Percentiles rank a stretch among this genome's conserved stretches.
These are phyloP conservation scores for Botrytis hyacinthi DNA, from an alignment of 2,329 filamentous ascomycete genomes.

Conservation along the genomic window DNA sequence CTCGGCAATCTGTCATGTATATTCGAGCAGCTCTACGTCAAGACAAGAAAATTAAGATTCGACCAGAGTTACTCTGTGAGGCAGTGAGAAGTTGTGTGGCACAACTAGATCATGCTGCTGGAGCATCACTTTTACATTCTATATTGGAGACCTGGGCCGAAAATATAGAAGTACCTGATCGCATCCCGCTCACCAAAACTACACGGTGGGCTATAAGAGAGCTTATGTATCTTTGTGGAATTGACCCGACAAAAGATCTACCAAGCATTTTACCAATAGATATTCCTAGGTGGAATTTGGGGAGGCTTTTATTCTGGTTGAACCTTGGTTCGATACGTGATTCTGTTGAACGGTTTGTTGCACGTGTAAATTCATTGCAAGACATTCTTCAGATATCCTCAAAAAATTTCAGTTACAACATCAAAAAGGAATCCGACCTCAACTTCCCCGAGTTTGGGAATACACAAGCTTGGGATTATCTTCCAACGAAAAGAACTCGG, in stretches of 20 bases:
- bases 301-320: slow-evolving; percentile 28
- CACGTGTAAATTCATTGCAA: not conserved
- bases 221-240: slow-evolving; percentile 33
- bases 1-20: slow-evolving; percentile 29
- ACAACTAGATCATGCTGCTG: slow-evolving; percentile 30
- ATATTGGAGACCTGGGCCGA: slow-evolving; percentile 31
- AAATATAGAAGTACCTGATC: slow-evolving; percentile 4
- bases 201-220: slow-evolving; percentile 28
- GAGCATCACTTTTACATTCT: slow-evolving; percentile 28
- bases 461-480: slow-evolving; percentile 1
- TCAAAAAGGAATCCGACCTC: not conserved
- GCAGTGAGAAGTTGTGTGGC: slow-evolving; percentile 29
- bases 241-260: slow-evolving; percentile 24
- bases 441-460: not conserved
- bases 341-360: slow-evolving; percentile 19
- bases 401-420: not conserved
- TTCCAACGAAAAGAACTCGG: not conserved
- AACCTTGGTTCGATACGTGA: slow-evolving; percentile 25
- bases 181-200: slow-evolving; percentile 23
- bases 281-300: slow-evolving; percentile 24
- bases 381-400: not conserved
- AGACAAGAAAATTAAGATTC: slow-evolving; percentile 25
- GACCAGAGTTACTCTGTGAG: slow-evolving; percentile 26
- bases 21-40: slow-evolving; percentile 35
- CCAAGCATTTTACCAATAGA: slow-evolving; percentile 19